phyloP scores from a whole-genome alignment of 345 rosid genomes.

The Brassica nigra region DNA sequence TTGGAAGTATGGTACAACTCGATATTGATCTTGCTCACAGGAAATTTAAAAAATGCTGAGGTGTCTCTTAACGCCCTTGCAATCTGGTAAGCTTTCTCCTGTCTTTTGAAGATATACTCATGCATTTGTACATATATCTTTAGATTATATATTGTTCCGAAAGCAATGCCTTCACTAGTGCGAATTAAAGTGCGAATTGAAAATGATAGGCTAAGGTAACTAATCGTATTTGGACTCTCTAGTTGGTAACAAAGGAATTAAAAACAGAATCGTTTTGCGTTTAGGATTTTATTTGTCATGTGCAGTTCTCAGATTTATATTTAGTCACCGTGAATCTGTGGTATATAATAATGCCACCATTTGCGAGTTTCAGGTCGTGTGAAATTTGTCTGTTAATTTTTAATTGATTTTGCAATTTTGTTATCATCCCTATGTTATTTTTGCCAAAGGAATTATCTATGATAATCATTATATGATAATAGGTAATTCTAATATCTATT shows the following conservation, averaged over 20 bases:
- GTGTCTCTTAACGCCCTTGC: conserved; percentile 81
- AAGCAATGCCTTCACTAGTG: background rate
- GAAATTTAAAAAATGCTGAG: conserved; percentile 60
- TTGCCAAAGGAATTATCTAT: background rate
- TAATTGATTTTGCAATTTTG: background rate
- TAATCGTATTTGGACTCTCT: background rate
- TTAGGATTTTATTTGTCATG: background rate
- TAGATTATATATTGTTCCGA: background rate
- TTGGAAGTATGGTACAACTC: conserved; percentile 84
- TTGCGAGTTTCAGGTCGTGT: background rate
- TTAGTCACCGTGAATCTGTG: background rate
- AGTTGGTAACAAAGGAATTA: background rate
- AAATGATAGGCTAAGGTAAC: background rate
- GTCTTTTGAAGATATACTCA: background rate
- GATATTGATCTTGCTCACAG: conserved; percentile 65
- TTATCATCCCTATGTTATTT: background rate
- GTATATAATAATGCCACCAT: background rate
- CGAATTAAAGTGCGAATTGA: background rate
- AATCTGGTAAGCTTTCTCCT: conserved; percentile 50
- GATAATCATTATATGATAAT: too few species aligned
- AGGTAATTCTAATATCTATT: too few species aligned
- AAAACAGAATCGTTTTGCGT: background rate
- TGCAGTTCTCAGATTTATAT: background rate
- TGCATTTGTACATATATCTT: background rate
- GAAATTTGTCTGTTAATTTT: background rate